Percentiles rank a stretch among this genome's conserved stretches.
Conservation (phyloP, 441 rosid genomes). For the Arabidopsis lyrata region DNA sequence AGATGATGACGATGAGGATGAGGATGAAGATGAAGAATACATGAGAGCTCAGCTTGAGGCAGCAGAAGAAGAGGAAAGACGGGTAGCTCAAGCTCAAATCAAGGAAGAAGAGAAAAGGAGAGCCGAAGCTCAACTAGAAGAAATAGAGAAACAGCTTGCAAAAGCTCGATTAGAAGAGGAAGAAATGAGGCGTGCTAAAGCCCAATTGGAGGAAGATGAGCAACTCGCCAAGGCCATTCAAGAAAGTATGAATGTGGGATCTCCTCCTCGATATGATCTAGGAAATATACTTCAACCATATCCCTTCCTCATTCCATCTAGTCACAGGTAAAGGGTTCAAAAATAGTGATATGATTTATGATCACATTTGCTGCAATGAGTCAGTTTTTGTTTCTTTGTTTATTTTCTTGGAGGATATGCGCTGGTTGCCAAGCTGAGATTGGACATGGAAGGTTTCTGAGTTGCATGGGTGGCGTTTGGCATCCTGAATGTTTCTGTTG, state of each 20-base stretch:
- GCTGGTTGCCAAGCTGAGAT: constrained; percentile 85
- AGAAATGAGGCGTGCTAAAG: constrained; percentile 50
- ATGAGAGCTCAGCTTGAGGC: constrained; percentile 48
- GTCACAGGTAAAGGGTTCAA: constrained; percentile 59
- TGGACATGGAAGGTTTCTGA: constrained; percentile 84
- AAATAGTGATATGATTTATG: neutral
- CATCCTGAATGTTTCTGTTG: constrained; percentile 97
- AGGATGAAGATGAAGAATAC: constrained; percentile 52
- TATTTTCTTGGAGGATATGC: constrained; percentile 60
- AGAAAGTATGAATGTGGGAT: constrained; percentile 65
- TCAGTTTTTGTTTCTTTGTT: neutral
- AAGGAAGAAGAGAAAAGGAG: constrained; percentile 61
- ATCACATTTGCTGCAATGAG: constrained; percentile 7
- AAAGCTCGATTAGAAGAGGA: constrained; percentile 78
- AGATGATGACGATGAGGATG: constrained; percentile 50
- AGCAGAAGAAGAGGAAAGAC: constrained; percentile 55
- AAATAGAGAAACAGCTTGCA: constrained; percentile 77
- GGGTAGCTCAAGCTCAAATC: constrained; percentile 40
- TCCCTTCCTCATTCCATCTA: constrained; percentile 62
- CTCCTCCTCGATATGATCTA: constrained; percentile 56
- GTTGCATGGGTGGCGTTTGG: constrained; percentile 91
- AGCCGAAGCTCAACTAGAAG: constrained; percentile 62
- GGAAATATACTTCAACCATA: constrained; percentile 56
- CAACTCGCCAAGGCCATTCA: constrained; percentile 74
- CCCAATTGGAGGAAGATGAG: constrained; percentile 71